These are phyloP conservation scores for Paramyrothecium roridum DNA, from an alignment of 2,329 filamentous ascomycete genomes.

Conservation along the genomic window DNA sequence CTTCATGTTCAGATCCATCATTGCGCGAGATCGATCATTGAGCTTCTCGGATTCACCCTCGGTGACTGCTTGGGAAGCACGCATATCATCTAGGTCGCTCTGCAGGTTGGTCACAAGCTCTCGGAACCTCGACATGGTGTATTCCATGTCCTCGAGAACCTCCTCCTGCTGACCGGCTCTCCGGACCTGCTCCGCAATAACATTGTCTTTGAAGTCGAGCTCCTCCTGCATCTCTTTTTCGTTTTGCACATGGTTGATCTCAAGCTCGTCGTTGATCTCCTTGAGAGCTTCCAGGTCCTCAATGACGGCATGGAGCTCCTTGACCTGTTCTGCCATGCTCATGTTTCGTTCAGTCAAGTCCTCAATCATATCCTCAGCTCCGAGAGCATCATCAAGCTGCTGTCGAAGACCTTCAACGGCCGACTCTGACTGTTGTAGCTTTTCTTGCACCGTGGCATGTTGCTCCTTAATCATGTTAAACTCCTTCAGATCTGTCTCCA, in stretches of 20 bases:
- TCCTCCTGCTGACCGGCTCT: slow-evolving; percentile 75
- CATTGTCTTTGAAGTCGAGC: slow-evolving; percentile 79
- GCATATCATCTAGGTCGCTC: slow-evolving; percentile 85
- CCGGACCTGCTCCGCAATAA: slow-evolving; percentile 79
- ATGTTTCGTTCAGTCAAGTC: slow-evolving; percentile 86
- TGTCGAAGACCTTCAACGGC: slow-evolving; percentile 83
- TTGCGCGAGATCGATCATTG: slow-evolving; percentile 81
- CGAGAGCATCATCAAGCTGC: slow-evolving; percentile 84
- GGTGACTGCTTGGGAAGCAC: slow-evolving; percentile 85
- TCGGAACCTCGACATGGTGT: slow-evolving; percentile 83
- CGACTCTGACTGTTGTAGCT: slow-evolving; percentile 67
- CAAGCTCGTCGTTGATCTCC: slow-evolving; percentile 92
- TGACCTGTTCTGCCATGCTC: slow-evolving; percentile 76
- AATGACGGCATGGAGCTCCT: slow-evolving; percentile 76
- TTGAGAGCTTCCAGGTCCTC: slow-evolving; percentile 86
- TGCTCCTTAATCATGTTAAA: slow-evolving; percentile 65
- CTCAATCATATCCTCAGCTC: slow-evolving; percentile 91
- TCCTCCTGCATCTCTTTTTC: slow-evolving; percentile 94
- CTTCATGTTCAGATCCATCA: slow-evolving; percentile 96
- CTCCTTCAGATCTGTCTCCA: slow-evolving; percentile 73
- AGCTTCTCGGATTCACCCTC: slow-evolving; percentile 92
- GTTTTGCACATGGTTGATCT: slow-evolving; percentile 87
- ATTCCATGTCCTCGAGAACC: slow-evolving; percentile 81
- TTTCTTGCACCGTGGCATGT: slow-evolving; percentile 67
- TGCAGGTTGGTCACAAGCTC: slow-evolving; percentile 85